Evolutionary conservation across 2,329 filamentous ascomycete species (phyloP).

Genomic region (Aspergillus pseudoterreus): DNA sequence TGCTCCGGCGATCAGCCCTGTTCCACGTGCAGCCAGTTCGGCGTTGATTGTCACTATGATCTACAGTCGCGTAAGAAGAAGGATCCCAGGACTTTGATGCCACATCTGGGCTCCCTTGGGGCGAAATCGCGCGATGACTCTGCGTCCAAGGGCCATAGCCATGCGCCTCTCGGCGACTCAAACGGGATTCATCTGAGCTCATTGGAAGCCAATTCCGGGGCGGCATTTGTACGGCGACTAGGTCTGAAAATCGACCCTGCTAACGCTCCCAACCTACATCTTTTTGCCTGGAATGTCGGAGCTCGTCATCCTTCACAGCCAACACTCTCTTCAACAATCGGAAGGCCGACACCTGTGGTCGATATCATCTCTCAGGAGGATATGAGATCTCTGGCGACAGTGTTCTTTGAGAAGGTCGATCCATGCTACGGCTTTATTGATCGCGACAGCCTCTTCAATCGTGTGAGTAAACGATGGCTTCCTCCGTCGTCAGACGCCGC

Average conservation of each 20-base stretch:
- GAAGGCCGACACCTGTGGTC: constrained; percentile 35
- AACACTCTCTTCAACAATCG: constrained; percentile 6
- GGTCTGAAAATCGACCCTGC: constrained; percentile 53
- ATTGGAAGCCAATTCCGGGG: constrained; percentile 56
- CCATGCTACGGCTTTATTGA: constrained; percentile 51
- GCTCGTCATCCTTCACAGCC: constrained; percentile 11
- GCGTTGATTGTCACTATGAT: constrained; percentile 52
- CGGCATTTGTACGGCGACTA: constrained; percentile 53
- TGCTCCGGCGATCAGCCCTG: constrained; percentile 54
- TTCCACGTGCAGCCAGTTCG: constrained; percentile 51
- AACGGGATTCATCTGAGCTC: constrained; percentile 32
- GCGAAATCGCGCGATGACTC: constrained; percentile 1
- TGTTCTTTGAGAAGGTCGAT: constrained; percentile 54
- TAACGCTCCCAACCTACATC: constrained; percentile 51
- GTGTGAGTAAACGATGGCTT: constrained; percentile 29
- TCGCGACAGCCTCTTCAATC: constrained; percentile 22
- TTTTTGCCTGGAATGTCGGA: constrained; percentile 56
- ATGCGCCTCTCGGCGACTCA: constrained; percentile 12
- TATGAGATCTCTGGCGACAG: constrained; percentile 44
- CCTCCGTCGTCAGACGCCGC: constrained; percentile 13
- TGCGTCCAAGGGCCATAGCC: constrained; percentile 7
- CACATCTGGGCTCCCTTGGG: constrained; percentile 6
- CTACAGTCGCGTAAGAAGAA: constrained; percentile 28
- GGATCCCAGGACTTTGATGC: constrained; percentile 22
- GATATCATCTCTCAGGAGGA: constrained; percentile 47